Base-by-base conservation (phyloP, 2,329 filamentous ascomycete genomes). In the Aspergillus sp. region DNA sequence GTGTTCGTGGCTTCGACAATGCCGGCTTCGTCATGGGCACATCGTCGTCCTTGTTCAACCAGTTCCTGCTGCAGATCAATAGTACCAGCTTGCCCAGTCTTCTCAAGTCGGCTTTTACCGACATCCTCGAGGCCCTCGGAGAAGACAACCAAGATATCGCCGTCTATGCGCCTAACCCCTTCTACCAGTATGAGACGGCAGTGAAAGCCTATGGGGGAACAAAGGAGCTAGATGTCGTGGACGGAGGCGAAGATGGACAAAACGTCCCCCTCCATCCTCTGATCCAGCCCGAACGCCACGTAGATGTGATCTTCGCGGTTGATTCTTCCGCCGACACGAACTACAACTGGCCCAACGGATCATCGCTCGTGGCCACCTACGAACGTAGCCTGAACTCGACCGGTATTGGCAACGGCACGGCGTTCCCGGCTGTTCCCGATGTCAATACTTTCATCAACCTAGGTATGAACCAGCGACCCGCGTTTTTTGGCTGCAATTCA, bases 1-100 rank as follows among this genome's bases (percentile, higher is more conserved):
- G 92, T 65, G 80, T 95, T 14, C 77, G 81, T 7, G 92, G 92
- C 1, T 91, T 91, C 57, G 92, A 96, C 71, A 91, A 91, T 61
- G 82, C 82, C 20, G 89, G 89, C 6, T 96, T 83, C 65, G 77
- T 95, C 22, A 90, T 95, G 83, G 91, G 91, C 47, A 95, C 91
- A 0, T 90, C 87, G 19, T 90, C 86, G 1, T 87, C 88, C 0
- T 79, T 96, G 2, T 96, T 96, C 79, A 96, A 95, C 73, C 78
- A 85, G 62, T 82, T 89, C 62, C 73, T 95, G 16, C 76, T 91
- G 3, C 73, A 83, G 10, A 76, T 93, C 50, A 81, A 89, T 58
- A 69, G 78, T 2, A 66, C 75, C 0, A 70, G 79, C 32, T 63
- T 83, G 7, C 78, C 78, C 2, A 66, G 64, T 4, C 69, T 80